Evolutionary conservation across 2,329 filamentous ascomycete genomes (phyloP).

Genomic region (Thielaviopsis musarum): DNA sequence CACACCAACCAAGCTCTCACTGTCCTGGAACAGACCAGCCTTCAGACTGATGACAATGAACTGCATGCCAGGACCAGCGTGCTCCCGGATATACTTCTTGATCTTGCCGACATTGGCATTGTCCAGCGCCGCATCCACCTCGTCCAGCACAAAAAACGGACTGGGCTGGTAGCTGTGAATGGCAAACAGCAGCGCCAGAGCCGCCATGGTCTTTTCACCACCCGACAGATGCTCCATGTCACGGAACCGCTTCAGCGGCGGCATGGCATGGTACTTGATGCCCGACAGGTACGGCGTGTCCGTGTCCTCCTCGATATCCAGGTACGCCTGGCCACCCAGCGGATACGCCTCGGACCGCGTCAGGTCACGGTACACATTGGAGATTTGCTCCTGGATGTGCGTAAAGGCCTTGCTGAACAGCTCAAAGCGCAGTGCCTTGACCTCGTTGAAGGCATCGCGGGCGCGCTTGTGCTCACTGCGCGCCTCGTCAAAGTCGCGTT

Average conservation of each 20-base stretch:
- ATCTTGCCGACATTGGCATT: conserved; percentile 94
- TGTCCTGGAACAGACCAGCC: conserved; percentile 88
- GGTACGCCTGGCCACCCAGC: conserved; percentile 73
- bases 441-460: conserved; percentile 65
- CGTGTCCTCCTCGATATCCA: conserved; percentile 86
- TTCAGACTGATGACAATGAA: conserved; percentile 98
- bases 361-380: conserved; percentile 84
- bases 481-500: conserved; percentile 78
- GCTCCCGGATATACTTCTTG: conserved; percentile 87
- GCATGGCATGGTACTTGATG: conserved; percentile 98
- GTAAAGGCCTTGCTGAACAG: conserved; percentile 90
- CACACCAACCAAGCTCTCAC: conserved; percentile 86
- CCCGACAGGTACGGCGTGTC: conserved; percentile 90
- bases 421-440: conserved; percentile 70
- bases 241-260: conserved; percentile 90
- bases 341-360: conserved; percentile 84
- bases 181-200: conserved; percentile 86
- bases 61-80: conserved; percentile 93
- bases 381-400: conserved; percentile 91
- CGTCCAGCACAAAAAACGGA: conserved; percentile 95
- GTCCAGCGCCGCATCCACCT: conserved; percentile 95
- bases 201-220: conserved; percentile 97
- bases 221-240: conserved; percentile 98
- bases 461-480: conserved; percentile 56
- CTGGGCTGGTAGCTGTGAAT: conserved; percentile 92